Evolutionary conservation across 1,139 yeast species (phyloP), one percentile per base, ranked within the genome.

Genomic region (Diutina scorzettiae): DNA sequence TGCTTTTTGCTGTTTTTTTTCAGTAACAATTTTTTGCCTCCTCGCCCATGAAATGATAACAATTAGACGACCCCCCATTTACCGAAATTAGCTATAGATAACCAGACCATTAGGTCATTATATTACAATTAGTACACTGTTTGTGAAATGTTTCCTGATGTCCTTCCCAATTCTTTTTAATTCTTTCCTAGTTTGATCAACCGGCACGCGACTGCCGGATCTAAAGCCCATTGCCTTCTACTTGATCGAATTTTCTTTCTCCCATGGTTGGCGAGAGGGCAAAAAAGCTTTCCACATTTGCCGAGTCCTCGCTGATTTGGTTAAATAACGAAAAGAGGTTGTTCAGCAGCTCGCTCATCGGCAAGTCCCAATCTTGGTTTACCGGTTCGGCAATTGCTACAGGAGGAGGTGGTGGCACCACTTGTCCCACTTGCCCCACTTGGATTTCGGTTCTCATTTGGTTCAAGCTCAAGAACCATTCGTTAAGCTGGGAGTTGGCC

Each of bases 251-350:
- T 16, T 18, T 20, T 5, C n/a, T 29, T 3, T 29, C 21, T 8
- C 17, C 18, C 16, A 12, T 32, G 25, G 25, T 4, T 11, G 37
- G 37, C 9, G 25, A 20, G 9, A 32, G 25, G 12, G 17, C 37
- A 20, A 32, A 32, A 6, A 32, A 20, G 16, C 16, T 18, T 17
- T 32, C 37, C 23, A 32, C 21, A n/a, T 19, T 32, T 2, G 53
- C 49, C 19, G 54, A 51, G 40, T 57, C 63, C 42, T 58, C 63
- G 43, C 53, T 56, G 41, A 58, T 56, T 43, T 52, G 63, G 32
- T 56, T 57, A 48, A 62, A 62, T 41, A 61, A 49, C 43, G 58
- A 59, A 49, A 57, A 44, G 49, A 53, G 43, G 45, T 52, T 54
- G 34, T 48, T 54, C 21, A 51, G 47, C 40, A 50, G 48, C 14